These are phyloP conservation scores for Vaccinium vitisidaea DNA, from an alignment of 148 eudicot genomes.

Conservation along the genomic window DNA sequence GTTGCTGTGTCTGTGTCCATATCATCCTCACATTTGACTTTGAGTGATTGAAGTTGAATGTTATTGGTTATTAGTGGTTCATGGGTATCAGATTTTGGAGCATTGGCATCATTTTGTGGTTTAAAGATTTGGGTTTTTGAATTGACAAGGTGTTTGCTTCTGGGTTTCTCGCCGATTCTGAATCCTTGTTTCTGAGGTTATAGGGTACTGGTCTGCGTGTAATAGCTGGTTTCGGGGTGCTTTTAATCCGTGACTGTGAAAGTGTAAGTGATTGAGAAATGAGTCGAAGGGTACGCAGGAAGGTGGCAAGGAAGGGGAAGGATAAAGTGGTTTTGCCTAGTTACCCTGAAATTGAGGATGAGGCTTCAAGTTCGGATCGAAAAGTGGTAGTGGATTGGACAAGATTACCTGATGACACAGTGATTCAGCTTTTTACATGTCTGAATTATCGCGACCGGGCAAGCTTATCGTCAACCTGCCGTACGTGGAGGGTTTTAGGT, in stretches of 20 bases:
- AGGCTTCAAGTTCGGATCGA: conserved; percentile 23
- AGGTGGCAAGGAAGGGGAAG: conserved; percentile 42
- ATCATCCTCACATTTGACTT: background rate
- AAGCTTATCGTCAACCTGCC: conserved; percentile 69
- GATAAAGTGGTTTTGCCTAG: conserved; percentile 34
- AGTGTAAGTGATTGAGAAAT: conserved; percentile 9
- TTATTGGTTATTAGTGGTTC: background rate
- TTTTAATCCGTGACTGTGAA: background rate
- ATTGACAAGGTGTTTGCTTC: background rate
- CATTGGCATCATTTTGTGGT: background rate
- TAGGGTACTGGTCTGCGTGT: background rate
- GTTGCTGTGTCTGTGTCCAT: conserved; percentile 15
- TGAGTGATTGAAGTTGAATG: background rate
- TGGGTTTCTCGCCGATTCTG: background rate
- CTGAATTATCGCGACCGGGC: conserved; percentile 88
- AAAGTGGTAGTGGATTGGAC: conserved; percentile 73
- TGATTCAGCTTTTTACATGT: conserved; percentile 74
- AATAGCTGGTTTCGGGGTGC: background rate
- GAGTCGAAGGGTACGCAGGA: conserved; percentile 37
- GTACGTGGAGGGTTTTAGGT: conserved; percentile 61
- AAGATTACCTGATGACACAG: conserved; percentile 76
- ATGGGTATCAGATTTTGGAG: conserved; percentile 5
- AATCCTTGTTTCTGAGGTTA: background rate
- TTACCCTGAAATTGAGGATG: conserved; percentile 32
- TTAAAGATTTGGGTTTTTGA: conserved; percentile 8